These are phyloP conservation scores for Logfia minima DNA, from an alignment of 129 eudicot species.

Conservation along the genomic window DNA sequence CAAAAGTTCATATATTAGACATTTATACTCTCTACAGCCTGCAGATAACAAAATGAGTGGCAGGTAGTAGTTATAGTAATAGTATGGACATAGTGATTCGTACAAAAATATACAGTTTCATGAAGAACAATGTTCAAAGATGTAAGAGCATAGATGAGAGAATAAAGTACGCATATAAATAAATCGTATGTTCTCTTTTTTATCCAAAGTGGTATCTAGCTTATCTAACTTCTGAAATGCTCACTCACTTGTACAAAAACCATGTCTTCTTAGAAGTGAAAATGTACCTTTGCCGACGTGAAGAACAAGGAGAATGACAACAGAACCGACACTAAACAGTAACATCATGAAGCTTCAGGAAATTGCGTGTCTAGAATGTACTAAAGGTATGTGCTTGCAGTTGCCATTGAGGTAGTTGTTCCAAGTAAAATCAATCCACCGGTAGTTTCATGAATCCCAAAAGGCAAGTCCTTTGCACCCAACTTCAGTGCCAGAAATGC, in stretches of 20 bases:
- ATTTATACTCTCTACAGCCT: no score
- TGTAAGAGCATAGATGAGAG: no score
- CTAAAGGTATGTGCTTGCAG: slow-evolving; percentile 88
- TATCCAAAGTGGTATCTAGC: neutral
- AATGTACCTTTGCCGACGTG: slow-evolving; percentile 64
- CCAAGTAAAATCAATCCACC: slow-evolving; percentile 64
- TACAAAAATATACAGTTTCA: no score
- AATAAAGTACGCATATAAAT: no score
- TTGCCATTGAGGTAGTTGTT: slow-evolving; percentile 87
- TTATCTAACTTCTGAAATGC: no score
- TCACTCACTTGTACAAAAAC: neutral
- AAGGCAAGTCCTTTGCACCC: slow-evolving; percentile 46
- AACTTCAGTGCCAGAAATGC: slow-evolving; percentile 60
- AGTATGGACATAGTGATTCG: no score
- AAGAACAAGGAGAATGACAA: slow-evolving; percentile 82
- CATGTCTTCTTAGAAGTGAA: neutral
- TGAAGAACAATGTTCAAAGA: no score
- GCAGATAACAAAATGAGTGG: no score
- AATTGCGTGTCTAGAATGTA: slow-evolving; percentile 69
- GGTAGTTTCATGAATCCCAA: slow-evolving; percentile 45
- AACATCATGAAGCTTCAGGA: slow-evolving; percentile 72
- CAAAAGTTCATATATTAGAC: no score
- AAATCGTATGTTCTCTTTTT: neutral
- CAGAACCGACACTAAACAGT: slow-evolving; percentile 70
- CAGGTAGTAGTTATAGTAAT: no score